Conservation (phyloP, 441 rosid genomes). For the Populus trichocarpa region DNA sequence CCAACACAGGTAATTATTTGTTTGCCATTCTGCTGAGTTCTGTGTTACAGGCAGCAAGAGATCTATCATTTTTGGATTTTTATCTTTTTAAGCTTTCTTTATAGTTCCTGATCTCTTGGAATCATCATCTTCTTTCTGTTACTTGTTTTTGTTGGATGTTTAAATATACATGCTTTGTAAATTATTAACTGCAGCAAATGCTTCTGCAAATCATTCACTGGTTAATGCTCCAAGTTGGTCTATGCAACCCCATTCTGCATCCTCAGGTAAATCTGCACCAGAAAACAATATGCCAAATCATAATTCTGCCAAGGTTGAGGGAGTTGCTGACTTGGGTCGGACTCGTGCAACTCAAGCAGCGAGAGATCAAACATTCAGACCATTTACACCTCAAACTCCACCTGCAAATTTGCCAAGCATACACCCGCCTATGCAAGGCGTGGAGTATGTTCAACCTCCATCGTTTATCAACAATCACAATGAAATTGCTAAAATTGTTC, state of each 20-base stretch:
- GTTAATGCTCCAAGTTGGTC: constrained; percentile 71
- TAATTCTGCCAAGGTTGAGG: constrained; percentile 42
- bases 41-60: not conserved
- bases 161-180: constrained; percentile 7
- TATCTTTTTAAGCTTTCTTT: not conserved
- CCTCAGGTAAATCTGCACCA: constrained; percentile 39
- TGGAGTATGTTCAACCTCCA: constrained; percentile 47
- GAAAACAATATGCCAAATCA: constrained; percentile 55
- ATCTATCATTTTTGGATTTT: not conserved
- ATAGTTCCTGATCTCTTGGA: not conserved
- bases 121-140: not conserved
- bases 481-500: constrained; percentile 72
- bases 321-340: constrained; percentile 33
- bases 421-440: constrained; percentile 62
- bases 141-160: not conserved
- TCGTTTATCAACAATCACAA: constrained; percentile 45
- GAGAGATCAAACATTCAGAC: constrained; percentile 62
- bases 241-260: constrained; percentile 49
- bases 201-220: constrained; percentile 45
- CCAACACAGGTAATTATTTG: not conserved
- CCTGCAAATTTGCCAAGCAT: constrained; percentile 43
- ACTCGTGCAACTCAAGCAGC: constrained; percentile 39
- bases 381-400: constrained; percentile 51
- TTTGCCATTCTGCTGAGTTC: not conserved
- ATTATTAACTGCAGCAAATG: constrained; percentile 48